phyloP scores from a whole-genome alignment of 495 filamentous ascomycete species.

The Penicillium nucicola region DNA sequence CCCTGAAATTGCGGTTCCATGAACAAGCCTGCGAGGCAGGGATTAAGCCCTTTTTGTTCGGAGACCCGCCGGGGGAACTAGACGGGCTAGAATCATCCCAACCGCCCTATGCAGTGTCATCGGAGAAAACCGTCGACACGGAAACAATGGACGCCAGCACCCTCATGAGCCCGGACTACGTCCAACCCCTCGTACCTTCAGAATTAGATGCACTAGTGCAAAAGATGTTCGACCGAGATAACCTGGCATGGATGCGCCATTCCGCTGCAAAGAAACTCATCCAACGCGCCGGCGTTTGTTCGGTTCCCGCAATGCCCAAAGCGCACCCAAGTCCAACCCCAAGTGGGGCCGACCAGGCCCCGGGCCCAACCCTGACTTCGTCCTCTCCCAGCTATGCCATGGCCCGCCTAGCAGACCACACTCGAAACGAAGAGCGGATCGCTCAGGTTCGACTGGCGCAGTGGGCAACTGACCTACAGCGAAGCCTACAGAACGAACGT shows the following conservation, averaged over 20 bases:
- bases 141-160: slow-evolving; percentile 94
- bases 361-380: slow-evolving; percentile 19
- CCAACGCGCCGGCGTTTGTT: slow-evolving; percentile 41
- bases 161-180: slow-evolving; percentile 91
- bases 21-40: slow-evolving; percentile 57
- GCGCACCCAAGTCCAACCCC: slow-evolving; percentile 7
- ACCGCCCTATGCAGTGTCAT: slow-evolving; percentile 77
- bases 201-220: slow-evolving; percentile 71
- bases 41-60: slow-evolving; percentile 70
- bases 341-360: background rate
- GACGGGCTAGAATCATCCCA: slow-evolving; percentile 22
- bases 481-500: slow-evolving; percentile 76
- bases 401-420: slow-evolving; percentile 67
- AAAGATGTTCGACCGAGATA: slow-evolving; percentile 74
- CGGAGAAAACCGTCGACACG: slow-evolving; percentile 67
- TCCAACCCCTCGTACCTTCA: slow-evolving; percentile 76
- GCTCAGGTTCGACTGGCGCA: slow-evolving; percentile 78
- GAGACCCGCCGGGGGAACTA: slow-evolving; percentile 27
- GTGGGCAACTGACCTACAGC: slow-evolving; percentile 89
- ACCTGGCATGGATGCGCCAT: slow-evolving; percentile 83
- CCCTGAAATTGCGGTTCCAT: slow-evolving; percentile 53
- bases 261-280: slow-evolving; percentile 82
- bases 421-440: slow-evolving; percentile 67
- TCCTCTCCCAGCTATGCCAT: slow-evolving; percentile 59
- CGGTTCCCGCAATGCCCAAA: slow-evolving; percentile 2